phyloP scores from a whole-genome alignment of 768 basidiomycete genomes.

The Trametes meyenii region DNA sequence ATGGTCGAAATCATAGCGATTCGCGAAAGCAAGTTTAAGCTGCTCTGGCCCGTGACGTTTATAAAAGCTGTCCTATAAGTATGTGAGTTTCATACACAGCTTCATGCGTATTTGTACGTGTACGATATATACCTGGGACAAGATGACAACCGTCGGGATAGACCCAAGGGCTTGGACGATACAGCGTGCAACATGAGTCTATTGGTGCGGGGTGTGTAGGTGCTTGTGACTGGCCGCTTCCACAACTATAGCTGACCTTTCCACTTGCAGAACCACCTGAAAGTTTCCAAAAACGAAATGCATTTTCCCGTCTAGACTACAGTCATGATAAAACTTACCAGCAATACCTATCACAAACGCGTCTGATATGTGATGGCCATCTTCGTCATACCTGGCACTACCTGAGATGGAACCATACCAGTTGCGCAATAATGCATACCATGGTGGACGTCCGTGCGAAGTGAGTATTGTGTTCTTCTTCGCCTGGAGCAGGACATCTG shows the following conservation, averaged over 20 bases:
- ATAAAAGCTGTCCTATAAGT: constrained; percentile 88
- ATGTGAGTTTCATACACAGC: background rate
- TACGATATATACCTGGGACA: constrained; percentile 68
- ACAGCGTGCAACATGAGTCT: constrained; percentile 87
- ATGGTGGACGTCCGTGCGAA: constrained; percentile 85
- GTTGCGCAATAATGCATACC: constrained; percentile 45
- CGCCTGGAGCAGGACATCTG: constrained; percentile 29
- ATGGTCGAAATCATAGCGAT: constrained; percentile 85
- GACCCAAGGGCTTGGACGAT: constrained; percentile 82
- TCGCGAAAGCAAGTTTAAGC: constrained; percentile 79
- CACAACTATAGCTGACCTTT: constrained; percentile 53
- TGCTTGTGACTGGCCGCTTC: constrained; percentile 1
- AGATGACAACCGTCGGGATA: constrained; percentile 85
- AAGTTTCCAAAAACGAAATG: background rate
- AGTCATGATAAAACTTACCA: constrained; percentile 48
- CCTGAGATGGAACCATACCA: background rate
- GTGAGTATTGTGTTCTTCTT: constrained; percentile 79
- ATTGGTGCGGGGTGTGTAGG: constrained; percentile 6
- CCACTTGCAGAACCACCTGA: constrained; percentile 86
- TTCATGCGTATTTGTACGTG: background rate
- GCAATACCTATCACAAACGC: constrained; percentile 87
- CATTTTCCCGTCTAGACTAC: background rate
- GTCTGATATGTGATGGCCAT: constrained; percentile 67
- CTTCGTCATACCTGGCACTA: constrained; percentile 69
- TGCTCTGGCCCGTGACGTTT: constrained; percentile 79